Percentiles rank a stretch among this genome's conserved stretches.
Evolutionary conservation across 2,329 filamentous ascomycete species (phyloP).

Genomic region (Colletotrichum kahawae): DNA sequence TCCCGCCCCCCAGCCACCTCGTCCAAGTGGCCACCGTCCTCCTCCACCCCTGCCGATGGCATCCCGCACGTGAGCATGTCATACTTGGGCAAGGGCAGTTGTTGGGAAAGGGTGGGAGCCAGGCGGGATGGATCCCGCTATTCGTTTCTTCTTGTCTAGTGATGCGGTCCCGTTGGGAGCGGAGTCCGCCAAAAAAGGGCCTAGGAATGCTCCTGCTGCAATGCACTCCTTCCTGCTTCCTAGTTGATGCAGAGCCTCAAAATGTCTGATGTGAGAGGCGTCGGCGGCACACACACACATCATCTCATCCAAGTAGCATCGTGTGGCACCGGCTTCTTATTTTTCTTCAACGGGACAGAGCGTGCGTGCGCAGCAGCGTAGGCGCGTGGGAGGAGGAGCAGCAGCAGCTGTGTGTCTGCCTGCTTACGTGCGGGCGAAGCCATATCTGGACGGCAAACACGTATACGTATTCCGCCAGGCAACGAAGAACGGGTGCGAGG

Average conservation of each 20-base stretch:
- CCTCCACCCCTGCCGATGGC: neutral
- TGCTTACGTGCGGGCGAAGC: neutral
- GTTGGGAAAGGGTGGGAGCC: neutral
- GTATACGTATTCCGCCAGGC: neutral
- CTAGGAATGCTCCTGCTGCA: neutral
- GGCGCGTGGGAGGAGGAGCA: neutral
- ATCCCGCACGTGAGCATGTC: neutral
- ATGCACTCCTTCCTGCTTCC: neutral
- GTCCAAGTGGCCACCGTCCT: neutral
- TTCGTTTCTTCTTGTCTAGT: neutral
- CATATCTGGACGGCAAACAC: neutral
- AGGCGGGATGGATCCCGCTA: neutral
- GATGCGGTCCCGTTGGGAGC: neutral
- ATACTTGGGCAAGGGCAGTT: neutral
- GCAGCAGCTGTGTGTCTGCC: neutral
- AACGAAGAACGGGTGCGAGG: neutral
- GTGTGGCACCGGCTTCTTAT: neutral
- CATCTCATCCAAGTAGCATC: neutral
- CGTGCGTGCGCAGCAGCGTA: neutral
- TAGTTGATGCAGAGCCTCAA: slow-evolving; percentile 17
- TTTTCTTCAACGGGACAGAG: slow-evolving; percentile 4
- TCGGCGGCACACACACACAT: neutral
- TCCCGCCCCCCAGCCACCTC: slow-evolving; percentile 2
- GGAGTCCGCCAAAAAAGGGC: neutral
- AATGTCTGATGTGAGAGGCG: slow-evolving; percentile 1